Evolutionary conservation across 768 basidiomycete genomes (phyloP).

Genomic region (Suillus ampliporus): DNA sequence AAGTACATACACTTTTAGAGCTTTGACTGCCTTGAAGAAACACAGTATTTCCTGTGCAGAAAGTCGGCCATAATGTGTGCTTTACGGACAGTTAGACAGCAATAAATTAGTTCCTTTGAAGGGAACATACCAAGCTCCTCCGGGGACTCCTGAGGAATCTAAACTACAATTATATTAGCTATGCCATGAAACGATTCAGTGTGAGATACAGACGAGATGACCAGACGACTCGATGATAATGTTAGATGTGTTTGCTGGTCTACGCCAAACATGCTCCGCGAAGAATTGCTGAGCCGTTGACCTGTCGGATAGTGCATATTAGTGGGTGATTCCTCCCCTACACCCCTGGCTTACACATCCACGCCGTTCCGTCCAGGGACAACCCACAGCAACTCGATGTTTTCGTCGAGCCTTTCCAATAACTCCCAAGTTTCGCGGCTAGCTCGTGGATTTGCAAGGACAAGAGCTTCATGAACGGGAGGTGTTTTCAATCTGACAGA

Average conservation of each 20-base stretch:
- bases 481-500: slow-evolving; percentile 68
- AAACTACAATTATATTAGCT: background rate
- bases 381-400: slow-evolving; percentile 34
- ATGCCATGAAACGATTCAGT: background rate
- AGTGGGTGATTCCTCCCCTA: background rate
- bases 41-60: background rate
- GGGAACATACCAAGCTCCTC: slow-evolving; percentile 29
- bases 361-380: slow-evolving; percentile 24
- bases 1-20: too few relatives aligned
- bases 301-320: slow-evolving; percentile 13
- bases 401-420: slow-evolving; percentile 28
- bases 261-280: slow-evolving; percentile 30
- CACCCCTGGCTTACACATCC: background rate
- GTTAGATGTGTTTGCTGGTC: slow-evolving; percentile 35
- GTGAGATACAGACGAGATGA: slow-evolving; percentile 31
- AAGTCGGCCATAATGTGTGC: background rate
- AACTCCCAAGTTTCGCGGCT: slow-evolving; percentile 32
- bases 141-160: slow-evolving; percentile 36
- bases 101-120: background rate
- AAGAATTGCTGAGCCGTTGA: slow-evolving; percentile 12
- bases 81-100: background rate
- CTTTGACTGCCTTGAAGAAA: background rate
- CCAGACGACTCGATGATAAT: slow-evolving; percentile 28
- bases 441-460: slow-evolving; percentile 55
- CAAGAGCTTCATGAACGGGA: slow-evolving; percentile 64